Evolutionary conservation across 2,329 filamentous ascomycete species (phyloP).

Genomic region (Epichloe gansuensis): DNA sequence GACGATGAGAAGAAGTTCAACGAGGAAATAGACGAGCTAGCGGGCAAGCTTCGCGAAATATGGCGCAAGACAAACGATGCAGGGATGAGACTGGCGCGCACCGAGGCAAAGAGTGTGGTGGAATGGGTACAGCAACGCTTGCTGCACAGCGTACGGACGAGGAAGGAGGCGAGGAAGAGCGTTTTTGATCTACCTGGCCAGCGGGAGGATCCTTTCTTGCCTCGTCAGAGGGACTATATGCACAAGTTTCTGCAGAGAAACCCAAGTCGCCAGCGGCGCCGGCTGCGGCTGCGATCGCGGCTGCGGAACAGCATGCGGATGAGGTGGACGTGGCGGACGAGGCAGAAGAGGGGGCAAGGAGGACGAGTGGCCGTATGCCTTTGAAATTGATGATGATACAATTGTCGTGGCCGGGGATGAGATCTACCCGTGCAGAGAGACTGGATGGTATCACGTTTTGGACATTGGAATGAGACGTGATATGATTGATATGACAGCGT

Average conservation of each 20-base stretch:
- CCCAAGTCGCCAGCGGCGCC: conserved; percentile 2
- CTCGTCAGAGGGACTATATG: conserved; percentile 38
- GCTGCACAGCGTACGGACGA: conserved; percentile 56
- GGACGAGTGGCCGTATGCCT: background rate
- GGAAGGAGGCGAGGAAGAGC: conserved; percentile 39
- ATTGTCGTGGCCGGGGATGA: conserved; percentile 13
- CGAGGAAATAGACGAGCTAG: conserved; percentile 54
- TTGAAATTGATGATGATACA: background rate
- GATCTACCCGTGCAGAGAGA: background rate
- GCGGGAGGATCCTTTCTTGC: conserved; percentile 26
- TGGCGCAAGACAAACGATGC: conserved; percentile 57
- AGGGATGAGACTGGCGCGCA: conserved; percentile 58
- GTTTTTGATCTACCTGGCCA: conserved; percentile 31
- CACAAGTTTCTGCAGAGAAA: conserved; percentile 29
- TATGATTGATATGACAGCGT: no score
- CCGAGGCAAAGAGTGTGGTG: conserved; percentile 65
- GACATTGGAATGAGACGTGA: background rate
- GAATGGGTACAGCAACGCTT: conserved; percentile 67
- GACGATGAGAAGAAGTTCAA: conserved; percentile 47
- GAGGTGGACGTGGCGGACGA: background rate
- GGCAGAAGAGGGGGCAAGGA: background rate
- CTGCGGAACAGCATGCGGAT: background rate
- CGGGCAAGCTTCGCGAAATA: conserved; percentile 43
- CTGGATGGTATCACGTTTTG: background rate
- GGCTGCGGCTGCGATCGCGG: background rate